A percentile compares a stretch with the other conserved stretches of the same genome.
These are phyloP conservation scores for Arabidopsis thaliana DNA, from an alignment of 345 rosid species.

Conservation along the genomic window DNA sequence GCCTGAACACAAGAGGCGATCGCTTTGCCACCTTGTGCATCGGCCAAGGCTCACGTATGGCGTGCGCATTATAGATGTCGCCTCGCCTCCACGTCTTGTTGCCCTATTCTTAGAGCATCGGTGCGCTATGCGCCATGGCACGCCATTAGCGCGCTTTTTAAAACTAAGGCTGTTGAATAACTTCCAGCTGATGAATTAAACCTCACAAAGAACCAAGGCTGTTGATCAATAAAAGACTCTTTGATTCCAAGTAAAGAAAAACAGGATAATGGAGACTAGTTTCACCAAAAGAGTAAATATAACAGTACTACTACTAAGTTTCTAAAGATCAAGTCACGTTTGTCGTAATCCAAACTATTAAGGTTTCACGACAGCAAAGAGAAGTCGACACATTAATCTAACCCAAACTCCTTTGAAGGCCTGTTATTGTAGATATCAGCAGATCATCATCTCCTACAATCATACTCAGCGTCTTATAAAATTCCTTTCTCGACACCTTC, in stretches of 20 bases:
- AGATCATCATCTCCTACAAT: constrained; percentile 68
- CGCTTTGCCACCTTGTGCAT: too few relatives aligned
- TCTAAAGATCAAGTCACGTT: constrained; percentile 4
- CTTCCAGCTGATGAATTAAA: too few relatives aligned
- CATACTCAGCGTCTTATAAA: constrained; percentile 61
- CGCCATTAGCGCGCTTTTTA: too few relatives aligned
- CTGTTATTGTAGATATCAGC: constrained; percentile 63
- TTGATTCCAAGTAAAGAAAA: constrained; percentile 5
- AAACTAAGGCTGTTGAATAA: too few relatives aligned
- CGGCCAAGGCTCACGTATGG: too few relatives aligned
- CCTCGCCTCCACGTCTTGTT: too few relatives aligned
- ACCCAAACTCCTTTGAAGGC: constrained; percentile 53
- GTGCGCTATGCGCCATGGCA: too few relatives aligned
- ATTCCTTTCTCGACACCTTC: constrained; percentile 61
- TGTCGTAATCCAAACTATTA: constrained; percentile 14
- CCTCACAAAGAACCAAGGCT: neutral
- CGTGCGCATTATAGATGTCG: too few relatives aligned
- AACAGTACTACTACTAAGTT: constrained; percentile 5
- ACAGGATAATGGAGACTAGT: neutral
- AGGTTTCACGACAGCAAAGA: constrained; percentile 26
- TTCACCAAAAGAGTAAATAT: neutral
- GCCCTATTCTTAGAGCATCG: too few relatives aligned
- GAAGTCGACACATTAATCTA: constrained; percentile 41
- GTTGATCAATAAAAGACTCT: constrained; percentile 13
- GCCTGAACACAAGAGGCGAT: too few relatives aligned